These are phyloP conservation scores for Cylindrotheca fusiformis DNA, from an alignment of 108 stramenopile species.

Conservation along the genomic window DNA sequence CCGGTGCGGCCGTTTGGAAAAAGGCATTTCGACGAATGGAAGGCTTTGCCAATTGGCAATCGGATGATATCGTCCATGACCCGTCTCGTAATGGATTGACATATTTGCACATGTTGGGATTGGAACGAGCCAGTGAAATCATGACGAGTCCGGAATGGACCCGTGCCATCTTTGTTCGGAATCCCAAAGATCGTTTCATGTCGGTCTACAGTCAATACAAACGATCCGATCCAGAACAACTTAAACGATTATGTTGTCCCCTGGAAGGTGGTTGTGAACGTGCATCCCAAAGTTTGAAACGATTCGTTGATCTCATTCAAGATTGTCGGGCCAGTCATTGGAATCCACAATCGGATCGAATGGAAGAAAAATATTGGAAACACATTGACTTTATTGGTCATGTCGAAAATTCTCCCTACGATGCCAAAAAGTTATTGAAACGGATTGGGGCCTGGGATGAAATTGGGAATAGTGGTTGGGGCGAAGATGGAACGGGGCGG, in stretches of 20 bases:
- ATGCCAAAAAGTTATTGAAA: slow-evolving; percentile 32
- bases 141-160: slow-evolving; percentile 58
- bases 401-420: slow-evolving; percentile 28
- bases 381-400: slow-evolving; percentile 46
- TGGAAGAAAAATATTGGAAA: slow-evolving; percentile 42
- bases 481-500: slow-evolving; percentile 21
- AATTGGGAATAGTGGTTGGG: slow-evolving; percentile 42
- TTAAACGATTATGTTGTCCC: slow-evolving; percentile 18
- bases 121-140: slow-evolving; percentile 39
- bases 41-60: slow-evolving; percentile 27
- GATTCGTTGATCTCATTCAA: slow-evolving; percentile 18
- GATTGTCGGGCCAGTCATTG: slow-evolving; percentile 38
- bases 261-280: slow-evolving; percentile 14
- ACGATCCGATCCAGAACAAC: slow-evolving; percentile 12
- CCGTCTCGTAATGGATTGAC: slow-evolving; percentile 43
- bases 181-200: slow-evolving; percentile 62
- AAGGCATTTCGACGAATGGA: slow-evolving; percentile 59
- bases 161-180: slow-evolving; percentile 55
- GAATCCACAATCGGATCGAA: slow-evolving; percentile 35
- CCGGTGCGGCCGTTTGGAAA: slow-evolving; percentile 41
- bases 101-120: slow-evolving; percentile 43
- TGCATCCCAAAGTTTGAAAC: not conserved
- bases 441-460: slow-evolving; percentile 47
- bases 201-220: slow-evolving; percentile 25
- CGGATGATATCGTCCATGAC: slow-evolving; percentile 18